phyloP scores from a whole-genome alignment of 495 filamentous ascomycete species.

The Hypomontagnella submonticulosa region DNA sequence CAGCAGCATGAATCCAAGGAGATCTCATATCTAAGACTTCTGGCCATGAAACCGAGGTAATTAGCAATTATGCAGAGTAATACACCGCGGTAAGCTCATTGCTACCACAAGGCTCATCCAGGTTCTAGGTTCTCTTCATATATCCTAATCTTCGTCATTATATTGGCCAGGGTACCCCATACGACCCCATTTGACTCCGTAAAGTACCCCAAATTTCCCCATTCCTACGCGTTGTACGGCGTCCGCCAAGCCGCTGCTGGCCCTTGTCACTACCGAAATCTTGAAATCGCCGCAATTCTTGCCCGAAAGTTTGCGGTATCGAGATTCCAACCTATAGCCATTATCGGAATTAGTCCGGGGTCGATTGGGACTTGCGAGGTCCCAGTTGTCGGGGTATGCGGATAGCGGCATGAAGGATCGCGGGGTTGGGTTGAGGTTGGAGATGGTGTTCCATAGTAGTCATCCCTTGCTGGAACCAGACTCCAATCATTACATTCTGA shows the following conservation, averaged over 20 bases:
- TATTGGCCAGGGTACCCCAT: slow-evolving; percentile 4
- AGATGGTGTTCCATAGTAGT: no score
- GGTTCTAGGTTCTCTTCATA: slow-evolving; percentile 13
- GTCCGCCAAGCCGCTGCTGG: slow-evolving; percentile 27
- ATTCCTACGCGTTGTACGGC: background rate
- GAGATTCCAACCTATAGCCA: background rate
- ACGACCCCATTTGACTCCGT: slow-evolving; percentile 12
- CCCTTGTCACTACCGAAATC: background rate
- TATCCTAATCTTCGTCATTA: slow-evolving; percentile 1
- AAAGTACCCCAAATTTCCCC: slow-evolving; percentile 31
- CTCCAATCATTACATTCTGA: no score
- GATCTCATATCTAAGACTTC: slow-evolving; percentile 19
- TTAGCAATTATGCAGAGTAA: background rate
- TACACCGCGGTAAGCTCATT: slow-evolving; percentile 1
- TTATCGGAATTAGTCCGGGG: background rate
- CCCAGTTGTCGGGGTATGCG: background rate
- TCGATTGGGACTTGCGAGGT: background rate
- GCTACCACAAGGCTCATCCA: slow-evolving; percentile 5
- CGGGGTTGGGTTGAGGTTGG: slow-evolving; percentile 1
- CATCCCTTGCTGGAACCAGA: no score
- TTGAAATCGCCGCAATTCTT: slow-evolving; percentile 9
- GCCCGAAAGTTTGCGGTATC: slow-evolving; percentile 9
- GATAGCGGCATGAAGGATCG: slow-evolving; percentile 11
- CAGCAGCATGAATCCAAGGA: background rate
- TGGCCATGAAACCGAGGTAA: background rate